Evolutionary conservation across 129 eudicot genomes (phyloP).

Genomic region (Escallonia rubra): DNA sequence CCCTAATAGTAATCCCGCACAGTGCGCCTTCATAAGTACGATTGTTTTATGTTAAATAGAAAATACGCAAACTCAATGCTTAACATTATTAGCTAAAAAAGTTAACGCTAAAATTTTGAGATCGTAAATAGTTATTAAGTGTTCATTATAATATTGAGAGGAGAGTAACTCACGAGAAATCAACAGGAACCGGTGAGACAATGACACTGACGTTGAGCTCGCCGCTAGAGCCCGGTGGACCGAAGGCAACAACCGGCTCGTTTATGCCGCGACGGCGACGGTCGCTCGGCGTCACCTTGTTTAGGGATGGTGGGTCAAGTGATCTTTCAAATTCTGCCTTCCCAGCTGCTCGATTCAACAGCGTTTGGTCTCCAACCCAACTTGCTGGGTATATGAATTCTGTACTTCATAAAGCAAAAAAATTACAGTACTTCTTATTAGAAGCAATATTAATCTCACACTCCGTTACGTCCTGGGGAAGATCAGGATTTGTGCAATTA

Average conservation of each 20-base stretch:
- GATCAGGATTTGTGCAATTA: no score
- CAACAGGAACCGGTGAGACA: conserved; percentile 66
- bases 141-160: background rate
- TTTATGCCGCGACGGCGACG: conserved; percentile 44
- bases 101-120: background rate
- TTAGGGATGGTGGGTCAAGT: conserved; percentile 60
- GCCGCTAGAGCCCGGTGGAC: conserved; percentile 91
- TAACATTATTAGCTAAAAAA: background rate
- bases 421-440: background rate
- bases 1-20: no score
- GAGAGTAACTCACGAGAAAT: conserved; percentile 73
- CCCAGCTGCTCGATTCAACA: conserved; percentile 74
- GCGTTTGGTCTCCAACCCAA: conserved; percentile 92
- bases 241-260: conserved; percentile 89
- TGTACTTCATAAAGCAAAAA: conserved; percentile 7
- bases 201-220: conserved; percentile 95
- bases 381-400: conserved; percentile 79
- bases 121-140: no score
- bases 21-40: no score
- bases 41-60: no score
- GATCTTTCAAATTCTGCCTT: conserved; percentile 61
- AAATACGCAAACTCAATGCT: background rate
- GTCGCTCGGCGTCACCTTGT: background rate
- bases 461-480: no score
- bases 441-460: no score